These are phyloP conservation scores for Chaetomium fimeti DNA, from an alignment of 495 filamentous ascomycete species.

Conservation along the genomic window DNA sequence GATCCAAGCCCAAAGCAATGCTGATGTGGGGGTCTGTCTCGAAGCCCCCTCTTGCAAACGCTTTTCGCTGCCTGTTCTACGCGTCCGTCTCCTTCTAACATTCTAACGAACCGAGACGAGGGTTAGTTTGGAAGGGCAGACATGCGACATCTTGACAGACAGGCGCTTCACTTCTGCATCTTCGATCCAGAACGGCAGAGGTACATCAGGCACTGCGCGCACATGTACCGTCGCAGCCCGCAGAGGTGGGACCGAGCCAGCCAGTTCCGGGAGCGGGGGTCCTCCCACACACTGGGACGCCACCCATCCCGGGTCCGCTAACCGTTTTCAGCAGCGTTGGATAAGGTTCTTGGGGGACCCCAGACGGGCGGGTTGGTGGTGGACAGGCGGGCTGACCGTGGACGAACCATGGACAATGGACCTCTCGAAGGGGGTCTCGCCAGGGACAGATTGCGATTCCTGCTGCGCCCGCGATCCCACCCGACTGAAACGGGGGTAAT, in stretches of 20 bases:
- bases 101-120: neutral
- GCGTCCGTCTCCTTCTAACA: neutral
- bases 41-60: no score
- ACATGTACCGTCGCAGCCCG: constrained; percentile 3
- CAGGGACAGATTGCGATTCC: neutral
- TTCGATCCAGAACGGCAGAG: constrained; percentile 8
- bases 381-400: neutral
- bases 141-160: constrained; percentile 2
- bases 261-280: constrained; percentile 17
- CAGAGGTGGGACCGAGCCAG: neutral
- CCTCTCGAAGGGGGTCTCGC: neutral
- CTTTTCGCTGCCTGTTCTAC: no score
- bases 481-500: constrained; percentile 8
- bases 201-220: neutral
- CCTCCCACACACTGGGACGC: constrained; percentile 18
- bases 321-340: constrained; percentile 15
- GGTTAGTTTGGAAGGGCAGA: no score
- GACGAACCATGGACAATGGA: constrained; percentile 12
- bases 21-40: neutral
- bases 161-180: neutral
- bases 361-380: neutral
- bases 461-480: constrained; percentile 9
- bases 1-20: neutral
- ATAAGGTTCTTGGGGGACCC: constrained; percentile 10
- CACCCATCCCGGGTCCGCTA: constrained; percentile 20